Conservation (phyloP, 371 early-diverging fungal species). For the Chytridium lagenaria region DNA sequence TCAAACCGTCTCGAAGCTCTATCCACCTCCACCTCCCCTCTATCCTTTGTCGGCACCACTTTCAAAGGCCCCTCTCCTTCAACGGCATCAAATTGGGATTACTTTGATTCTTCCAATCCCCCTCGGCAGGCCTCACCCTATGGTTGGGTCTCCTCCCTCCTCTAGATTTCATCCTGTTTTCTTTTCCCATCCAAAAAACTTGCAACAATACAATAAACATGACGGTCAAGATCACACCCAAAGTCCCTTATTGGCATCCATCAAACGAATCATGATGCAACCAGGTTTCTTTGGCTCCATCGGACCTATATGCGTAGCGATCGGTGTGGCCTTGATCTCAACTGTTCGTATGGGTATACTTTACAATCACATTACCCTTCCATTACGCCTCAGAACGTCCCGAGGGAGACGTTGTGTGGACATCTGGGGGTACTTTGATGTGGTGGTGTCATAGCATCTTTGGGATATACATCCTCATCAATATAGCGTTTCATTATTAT, state of each 20-base stretch:
- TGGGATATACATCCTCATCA: slow-evolving; percentile 35
- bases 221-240: no score
- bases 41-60: neutral
- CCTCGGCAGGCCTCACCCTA: no score
- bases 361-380: slow-evolving; percentile 34
- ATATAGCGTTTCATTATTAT: slow-evolving; percentile 44
- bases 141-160: neutral
- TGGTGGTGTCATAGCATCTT: slow-evolving; percentile 22
- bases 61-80: neutral
- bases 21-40: slow-evolving; percentile 1
- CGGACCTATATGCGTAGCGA: slow-evolving; percentile 7
- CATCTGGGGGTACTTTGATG: neutral
- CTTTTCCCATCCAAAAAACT: no score
- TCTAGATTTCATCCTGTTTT: neutral
- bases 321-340: neutral
- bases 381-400: neutral
- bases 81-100: no score
- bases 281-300: neutral
- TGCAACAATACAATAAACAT: no score
- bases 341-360: slow-evolving; percentile 5
- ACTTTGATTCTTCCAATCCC: no score
- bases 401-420: neutral
- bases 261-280: neutral
- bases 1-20: neutral
- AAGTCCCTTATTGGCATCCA: neutral